These are phyloP conservation scores for Eucommia ulmoides DNA, from an alignment of 257 asterid species.

Conservation along the genomic window DNA sequence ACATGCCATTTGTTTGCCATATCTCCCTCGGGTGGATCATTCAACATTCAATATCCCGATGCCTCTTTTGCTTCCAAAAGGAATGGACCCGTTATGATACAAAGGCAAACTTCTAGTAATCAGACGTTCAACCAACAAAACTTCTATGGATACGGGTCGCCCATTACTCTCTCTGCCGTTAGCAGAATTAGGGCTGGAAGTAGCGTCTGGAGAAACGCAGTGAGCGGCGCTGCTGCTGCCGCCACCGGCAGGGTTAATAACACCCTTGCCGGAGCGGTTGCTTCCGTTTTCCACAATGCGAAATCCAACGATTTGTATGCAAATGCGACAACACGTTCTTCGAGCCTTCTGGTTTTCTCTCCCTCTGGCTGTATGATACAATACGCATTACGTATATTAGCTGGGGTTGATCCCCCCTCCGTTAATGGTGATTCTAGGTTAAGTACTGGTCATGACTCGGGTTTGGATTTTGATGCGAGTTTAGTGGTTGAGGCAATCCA, in stretches of 20 bases:
- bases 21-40: constrained; percentile 46
- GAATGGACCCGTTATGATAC: constrained; percentile 14
- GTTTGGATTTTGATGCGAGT: constrained; percentile 31
- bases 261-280: constrained; percentile 46
- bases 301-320: constrained; percentile 31
- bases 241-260: constrained; percentile 56
- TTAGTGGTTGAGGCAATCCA: constrained; percentile 54
- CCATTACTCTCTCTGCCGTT: constrained; percentile 19
- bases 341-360: constrained; percentile 78
- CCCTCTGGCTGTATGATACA: constrained; percentile 65
- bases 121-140: constrained; percentile 40
- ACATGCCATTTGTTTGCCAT: constrained; percentile 83
- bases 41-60: constrained; percentile 15
- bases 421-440: constrained; percentile 19
- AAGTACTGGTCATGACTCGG: constrained; percentile 25
- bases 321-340: too few relatives aligned
- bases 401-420: constrained; percentile 40
- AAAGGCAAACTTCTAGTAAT: constrained; percentile 29
- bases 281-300: constrained; percentile 50
- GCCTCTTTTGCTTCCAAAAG: constrained; percentile 24
- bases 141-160: not conserved
- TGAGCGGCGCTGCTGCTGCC: constrained; percentile 67
- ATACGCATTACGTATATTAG: constrained; percentile 45
- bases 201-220: constrained; percentile 49
- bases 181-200: constrained; percentile 23